Percentiles rank a stretch among this genome's conserved stretches.
phyloP scores from a whole-genome alignment of 75 land plant species.

The Pseudotsuga menziesii region DNA sequence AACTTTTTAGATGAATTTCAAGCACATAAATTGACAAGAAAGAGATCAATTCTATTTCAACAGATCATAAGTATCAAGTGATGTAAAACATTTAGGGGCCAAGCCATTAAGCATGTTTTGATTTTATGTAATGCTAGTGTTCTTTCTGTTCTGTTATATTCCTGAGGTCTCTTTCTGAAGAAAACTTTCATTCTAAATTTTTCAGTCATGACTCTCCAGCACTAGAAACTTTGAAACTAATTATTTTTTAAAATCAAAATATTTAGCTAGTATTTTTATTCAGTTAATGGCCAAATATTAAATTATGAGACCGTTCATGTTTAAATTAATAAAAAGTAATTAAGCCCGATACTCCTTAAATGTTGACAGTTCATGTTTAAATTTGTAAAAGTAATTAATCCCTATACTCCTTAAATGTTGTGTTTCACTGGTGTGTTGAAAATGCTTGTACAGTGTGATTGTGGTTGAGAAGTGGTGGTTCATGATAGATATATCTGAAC shows the following conservation, averaged over 20 bases:
- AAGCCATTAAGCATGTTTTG: background rate
- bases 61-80: background rate
- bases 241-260: too few relatives aligned
- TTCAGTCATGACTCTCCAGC: background rate
- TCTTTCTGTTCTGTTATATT: background rate
- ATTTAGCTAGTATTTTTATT: too few relatives aligned
- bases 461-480: too few relatives aligned
- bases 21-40: background rate
- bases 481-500: background rate
- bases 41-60: background rate
- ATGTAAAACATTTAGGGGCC: background rate
- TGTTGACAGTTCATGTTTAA: too few relatives aligned
- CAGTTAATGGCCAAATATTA: background rate
- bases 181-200: background rate
- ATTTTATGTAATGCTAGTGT: background rate
- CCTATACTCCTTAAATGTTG: too few relatives aligned
- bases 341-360: too few relatives aligned
- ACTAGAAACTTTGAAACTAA: too few relatives aligned
- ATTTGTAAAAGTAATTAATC: too few relatives aligned
- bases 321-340: too few relatives aligned
- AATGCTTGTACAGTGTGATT: too few relatives aligned
- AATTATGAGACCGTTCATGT: too few relatives aligned
- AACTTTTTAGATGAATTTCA: background rate
- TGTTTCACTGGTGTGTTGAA: too few relatives aligned
- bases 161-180: background rate